These are phyloP conservation scores for Sphagnum fallax DNA, from an alignment of 228 moss, liverwort and hornwort species.

Conservation along the genomic window DNA sequence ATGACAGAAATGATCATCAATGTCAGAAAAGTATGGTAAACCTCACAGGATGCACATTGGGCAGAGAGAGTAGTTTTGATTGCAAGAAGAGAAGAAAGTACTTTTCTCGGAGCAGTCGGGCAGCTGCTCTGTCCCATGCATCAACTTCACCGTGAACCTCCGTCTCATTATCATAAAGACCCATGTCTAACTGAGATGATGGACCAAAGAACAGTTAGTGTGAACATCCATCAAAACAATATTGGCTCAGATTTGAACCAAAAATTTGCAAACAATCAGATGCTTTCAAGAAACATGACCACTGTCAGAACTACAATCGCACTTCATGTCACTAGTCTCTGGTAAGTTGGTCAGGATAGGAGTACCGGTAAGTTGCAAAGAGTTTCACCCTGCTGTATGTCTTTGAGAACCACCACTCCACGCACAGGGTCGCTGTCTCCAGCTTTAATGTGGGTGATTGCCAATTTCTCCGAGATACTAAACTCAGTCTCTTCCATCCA, in stretches of 20 bases:
- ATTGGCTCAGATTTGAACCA: neutral
- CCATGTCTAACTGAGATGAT: constrained; percentile 63
- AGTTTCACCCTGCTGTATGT: constrained; percentile 72
- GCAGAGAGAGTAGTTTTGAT: no score
- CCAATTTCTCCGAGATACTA: constrained; percentile 62
- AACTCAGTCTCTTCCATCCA: constrained; percentile 77
- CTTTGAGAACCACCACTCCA: constrained; percentile 60
- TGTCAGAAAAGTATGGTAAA: neutral
- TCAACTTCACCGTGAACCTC: constrained; percentile 50
- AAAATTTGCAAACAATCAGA: neutral
- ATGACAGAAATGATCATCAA: neutral
- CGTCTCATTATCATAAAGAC: constrained; percentile 87
- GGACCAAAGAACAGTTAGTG: neutral
- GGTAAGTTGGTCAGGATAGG: neutral
- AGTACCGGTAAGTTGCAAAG: constrained; percentile 72
- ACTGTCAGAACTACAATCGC: neutral
- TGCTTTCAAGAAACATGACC: neutral
- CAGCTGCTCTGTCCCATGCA: constrained; percentile 91
- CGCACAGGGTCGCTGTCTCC: constrained; percentile 55
- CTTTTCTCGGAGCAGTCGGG: constrained; percentile 88
- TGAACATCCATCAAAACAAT: neutral
- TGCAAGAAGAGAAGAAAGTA: constrained; percentile 12
- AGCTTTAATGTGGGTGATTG: constrained; percentile 51
- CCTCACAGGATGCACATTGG: no score
- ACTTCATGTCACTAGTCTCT: neutral